These are phyloP conservation scores for Phytophthora idaei DNA, from an alignment of 352 stramenopile species.

Conservation along the genomic window DNA sequence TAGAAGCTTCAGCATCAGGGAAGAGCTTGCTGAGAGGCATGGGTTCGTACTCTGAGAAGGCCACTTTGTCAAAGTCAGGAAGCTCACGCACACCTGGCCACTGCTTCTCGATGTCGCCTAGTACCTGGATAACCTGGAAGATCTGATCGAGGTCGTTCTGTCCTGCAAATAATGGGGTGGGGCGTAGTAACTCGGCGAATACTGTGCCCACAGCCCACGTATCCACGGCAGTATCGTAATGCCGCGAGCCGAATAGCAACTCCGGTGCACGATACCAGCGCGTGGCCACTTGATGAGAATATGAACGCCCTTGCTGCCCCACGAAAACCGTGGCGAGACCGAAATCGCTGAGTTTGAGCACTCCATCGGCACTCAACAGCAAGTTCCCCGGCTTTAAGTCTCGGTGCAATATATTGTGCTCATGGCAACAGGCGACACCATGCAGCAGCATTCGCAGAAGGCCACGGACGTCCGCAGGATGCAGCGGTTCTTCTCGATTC, in stretches of 20 bases:
- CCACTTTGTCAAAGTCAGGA: constrained; percentile 76
- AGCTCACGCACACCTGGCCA: constrained; percentile 60
- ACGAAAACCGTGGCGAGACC: constrained; percentile 76
- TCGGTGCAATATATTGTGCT: constrained; percentile 67
- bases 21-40: constrained; percentile 54
- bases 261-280: constrained; percentile 86
- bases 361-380: constrained; percentile 50
- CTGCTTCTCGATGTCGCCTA: constrained; percentile 57
- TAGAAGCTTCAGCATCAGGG: constrained; percentile 43
- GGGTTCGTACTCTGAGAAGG: constrained; percentile 58
- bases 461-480: constrained; percentile 47
- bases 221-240: constrained; percentile 70
- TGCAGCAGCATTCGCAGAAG: constrained; percentile 76
- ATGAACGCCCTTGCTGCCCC: constrained; percentile 34
- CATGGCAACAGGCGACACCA: constrained; percentile 65
- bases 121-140: constrained; percentile 69
- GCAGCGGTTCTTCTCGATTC: constrained; percentile 42
- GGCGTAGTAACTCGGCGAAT: constrained; percentile 66
- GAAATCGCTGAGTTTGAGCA: constrained; percentile 83
- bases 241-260: constrained; percentile 70
- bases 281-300: constrained; percentile 81
- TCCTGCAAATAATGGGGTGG: constrained; percentile 73
- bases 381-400: constrained; percentile 82
- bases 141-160: constrained; percentile 87
- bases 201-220: constrained; percentile 78